Percentiles rank a stretch among this genome's conserved stretches.
Conservation (phyloP, 2,329 filamentous ascomycete genomes). For the Paecilomyces dactylethromorphus region DNA sequence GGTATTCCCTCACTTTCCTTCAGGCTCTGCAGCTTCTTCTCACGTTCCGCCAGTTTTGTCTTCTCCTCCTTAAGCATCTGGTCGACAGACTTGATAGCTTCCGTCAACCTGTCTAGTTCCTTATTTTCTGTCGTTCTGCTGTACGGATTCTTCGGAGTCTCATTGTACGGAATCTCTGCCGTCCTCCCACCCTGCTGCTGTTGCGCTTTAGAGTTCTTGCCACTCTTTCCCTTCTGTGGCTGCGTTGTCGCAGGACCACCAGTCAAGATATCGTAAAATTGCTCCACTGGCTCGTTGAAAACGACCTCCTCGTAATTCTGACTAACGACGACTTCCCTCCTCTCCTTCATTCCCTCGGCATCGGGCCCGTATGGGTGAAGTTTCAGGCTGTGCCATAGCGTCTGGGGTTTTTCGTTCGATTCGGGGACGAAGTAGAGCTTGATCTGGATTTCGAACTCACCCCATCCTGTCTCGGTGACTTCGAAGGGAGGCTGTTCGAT, state of each 20-base stretch:
- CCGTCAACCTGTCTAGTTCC: slow-evolving; percentile 58
- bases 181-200: slow-evolving; percentile 54
- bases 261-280: slow-evolving; percentile 83
- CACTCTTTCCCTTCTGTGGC: slow-evolving; percentile 53
- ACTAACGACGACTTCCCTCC: slow-evolving; percentile 59
- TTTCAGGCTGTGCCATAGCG: slow-evolving; percentile 86
- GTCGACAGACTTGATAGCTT: slow-evolving; percentile 54
- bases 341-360: slow-evolving; percentile 65
- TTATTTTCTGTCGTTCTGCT: slow-evolving; percentile 64
- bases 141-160: slow-evolving; percentile 64
- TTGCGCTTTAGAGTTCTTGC: slow-evolving; percentile 46
- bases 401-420: slow-evolving; percentile 86
- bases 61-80: slow-evolving; percentile 60
- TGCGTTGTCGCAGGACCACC: slow-evolving; percentile 48
- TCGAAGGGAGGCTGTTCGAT: slow-evolving; percentile 76
- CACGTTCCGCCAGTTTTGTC: slow-evolving; percentile 53
- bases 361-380: slow-evolving; percentile 81
- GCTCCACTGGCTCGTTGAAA: slow-evolving; percentile 94
- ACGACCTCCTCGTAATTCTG: slow-evolving; percentile 91
- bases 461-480: slow-evolving; percentile 91
- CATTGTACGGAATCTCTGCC: slow-evolving; percentile 66
- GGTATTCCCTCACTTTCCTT: slow-evolving; percentile 39
- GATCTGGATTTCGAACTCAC: slow-evolving; percentile 94
- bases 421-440: slow-evolving; percentile 89
- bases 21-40: slow-evolving; percentile 51